These are phyloP conservation scores for Orychophragmus violaceus DNA, from an alignment of 345 rosid genomes.

Conservation along the genomic window DNA sequence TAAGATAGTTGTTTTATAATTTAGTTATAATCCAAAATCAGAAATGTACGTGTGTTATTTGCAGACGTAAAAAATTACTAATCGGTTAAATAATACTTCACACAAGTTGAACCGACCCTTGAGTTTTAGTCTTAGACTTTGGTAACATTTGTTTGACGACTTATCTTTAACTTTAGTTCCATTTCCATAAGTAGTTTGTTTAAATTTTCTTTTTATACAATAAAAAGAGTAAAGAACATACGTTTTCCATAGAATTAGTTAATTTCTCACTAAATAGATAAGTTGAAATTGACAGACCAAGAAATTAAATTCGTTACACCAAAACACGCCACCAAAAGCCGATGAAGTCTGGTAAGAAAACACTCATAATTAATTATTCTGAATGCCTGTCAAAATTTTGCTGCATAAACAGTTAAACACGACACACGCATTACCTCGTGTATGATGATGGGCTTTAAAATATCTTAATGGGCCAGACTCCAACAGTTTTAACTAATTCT, in stretches of 20 bases:
- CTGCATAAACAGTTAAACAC: background rate
- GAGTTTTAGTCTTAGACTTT: background rate
- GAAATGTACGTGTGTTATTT: too few relatives aligned
- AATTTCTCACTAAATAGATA: background rate
- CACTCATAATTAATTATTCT: constrained; percentile 16
- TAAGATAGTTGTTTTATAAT: too few relatives aligned
- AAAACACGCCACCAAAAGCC: constrained; percentile 26
- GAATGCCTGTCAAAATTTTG: constrained; percentile 16
- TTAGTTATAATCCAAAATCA: background rate
- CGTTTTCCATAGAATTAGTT: background rate
- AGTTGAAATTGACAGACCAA: constrained; percentile 22
- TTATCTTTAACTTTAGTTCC: background rate
- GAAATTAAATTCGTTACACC: constrained; percentile 22
- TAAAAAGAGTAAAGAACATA: background rate
- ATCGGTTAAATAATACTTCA: too few relatives aligned
- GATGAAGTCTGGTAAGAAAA: constrained; percentile 31
- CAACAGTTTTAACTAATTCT: too few relatives aligned
- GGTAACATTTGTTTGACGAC: background rate
- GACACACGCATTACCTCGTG: background rate
- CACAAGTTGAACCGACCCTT: background rate
- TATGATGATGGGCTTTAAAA: too few relatives aligned
- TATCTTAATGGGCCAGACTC: too few relatives aligned
- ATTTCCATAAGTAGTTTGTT: background rate
- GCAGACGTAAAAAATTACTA: too few relatives aligned
- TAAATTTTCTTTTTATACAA: background rate